Base-by-base conservation (phyloP, 1,139 yeast genomes). In the Diutina mesorugosa region DNA sequence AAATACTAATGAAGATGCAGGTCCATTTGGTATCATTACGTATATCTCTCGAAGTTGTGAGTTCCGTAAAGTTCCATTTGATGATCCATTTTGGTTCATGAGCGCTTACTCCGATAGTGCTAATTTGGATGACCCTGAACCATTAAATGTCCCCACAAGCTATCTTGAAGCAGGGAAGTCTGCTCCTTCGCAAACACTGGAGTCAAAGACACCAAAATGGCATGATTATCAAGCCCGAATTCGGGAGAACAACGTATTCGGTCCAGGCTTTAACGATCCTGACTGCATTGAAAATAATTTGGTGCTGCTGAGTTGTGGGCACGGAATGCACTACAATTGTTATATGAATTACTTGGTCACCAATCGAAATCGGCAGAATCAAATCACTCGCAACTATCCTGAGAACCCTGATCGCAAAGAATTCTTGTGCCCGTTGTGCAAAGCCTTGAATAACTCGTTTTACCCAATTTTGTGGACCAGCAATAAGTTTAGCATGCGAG, bases 361-460 rank as follows among this genome's bases (percentile, higher is more conserved):
- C 21, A 76, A 79, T 54, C 72, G 80, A 57, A 70, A 74, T 14
- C 78, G 85, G 38, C 87, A 81, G 63, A 79, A 79, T 45, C 96
- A 89, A 65, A 82, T 90, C 45, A 87, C 96, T 0, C 75, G 96
- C 66, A 88, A 90, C 58, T 76, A 85, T 6, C 96, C 97, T 0
- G 96, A 87, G 60, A 84, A 87, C 61, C 72, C 78, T 3, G 84
- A 82, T 18, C 81, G 81, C 58, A 81, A 82, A 16, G 96, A 91
- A 63, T 87, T 89, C 62, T 71, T 88, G 46, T 93, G 99, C 65
- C 98, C 99, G 0, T 77, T 93, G 54, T 93, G 99, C 72, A 89
- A 90, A 60, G 86, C 96, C 0, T 73, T 93, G 57, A 88, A 87
- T 65, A 93, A 93, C 65, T 77, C 86, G 60, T 90, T 93, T 65